A percentile compares a stretch with the other conserved stretches of the same genome.
Conservation (phyloP, 2,329 filamentous ascomycete genomes). For the Eutypella sp. region DNA sequence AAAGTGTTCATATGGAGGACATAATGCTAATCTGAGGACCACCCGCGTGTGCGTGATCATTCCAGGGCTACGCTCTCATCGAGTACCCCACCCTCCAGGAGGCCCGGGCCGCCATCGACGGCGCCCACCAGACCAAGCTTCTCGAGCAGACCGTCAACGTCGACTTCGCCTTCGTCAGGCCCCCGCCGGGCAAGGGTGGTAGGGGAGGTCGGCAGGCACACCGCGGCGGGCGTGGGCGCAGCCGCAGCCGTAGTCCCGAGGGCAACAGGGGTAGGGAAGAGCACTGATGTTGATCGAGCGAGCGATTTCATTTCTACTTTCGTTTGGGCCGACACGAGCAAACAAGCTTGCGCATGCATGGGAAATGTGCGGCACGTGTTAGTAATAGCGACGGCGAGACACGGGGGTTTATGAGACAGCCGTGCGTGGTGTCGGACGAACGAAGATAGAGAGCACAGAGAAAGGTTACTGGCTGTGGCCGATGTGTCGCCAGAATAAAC, state of each 20-base stretch:
- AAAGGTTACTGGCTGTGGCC: slow-evolving; percentile 21
- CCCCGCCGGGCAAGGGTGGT: slow-evolving; percentile 58
- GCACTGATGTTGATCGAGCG: not conserved
- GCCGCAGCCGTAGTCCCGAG: slow-evolving; percentile 38
- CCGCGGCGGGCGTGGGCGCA: slow-evolving; percentile 34
- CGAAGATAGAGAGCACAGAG: not conserved
- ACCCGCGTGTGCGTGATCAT: too few species aligned
- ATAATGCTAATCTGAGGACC: too few species aligned
- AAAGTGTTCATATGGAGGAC: too few species aligned
- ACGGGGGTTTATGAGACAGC: slow-evolving; percentile 3
- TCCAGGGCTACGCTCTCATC: slow-evolving; percentile 76
- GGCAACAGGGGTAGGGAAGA: slow-evolving; percentile 27
- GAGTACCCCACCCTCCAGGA: slow-evolving; percentile 77
- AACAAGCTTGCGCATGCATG: too few species aligned
- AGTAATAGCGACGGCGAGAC: not conserved
- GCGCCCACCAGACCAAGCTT: slow-evolving; percentile 70
- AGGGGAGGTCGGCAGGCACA: slow-evolving; percentile 35
- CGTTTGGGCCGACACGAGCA: too few species aligned
- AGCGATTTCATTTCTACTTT: too few species aligned
- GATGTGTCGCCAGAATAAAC: slow-evolving; percentile 25
- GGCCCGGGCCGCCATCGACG: slow-evolving; percentile 76
- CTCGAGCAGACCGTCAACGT: slow-evolving; percentile 77
- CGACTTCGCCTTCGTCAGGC: slow-evolving; percentile 81
- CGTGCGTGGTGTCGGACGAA: too few species aligned
- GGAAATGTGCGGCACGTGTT: not conserved